Conservation (phyloP, 106 monocot genomes). For the Dioscorea dumetorum region DNA sequence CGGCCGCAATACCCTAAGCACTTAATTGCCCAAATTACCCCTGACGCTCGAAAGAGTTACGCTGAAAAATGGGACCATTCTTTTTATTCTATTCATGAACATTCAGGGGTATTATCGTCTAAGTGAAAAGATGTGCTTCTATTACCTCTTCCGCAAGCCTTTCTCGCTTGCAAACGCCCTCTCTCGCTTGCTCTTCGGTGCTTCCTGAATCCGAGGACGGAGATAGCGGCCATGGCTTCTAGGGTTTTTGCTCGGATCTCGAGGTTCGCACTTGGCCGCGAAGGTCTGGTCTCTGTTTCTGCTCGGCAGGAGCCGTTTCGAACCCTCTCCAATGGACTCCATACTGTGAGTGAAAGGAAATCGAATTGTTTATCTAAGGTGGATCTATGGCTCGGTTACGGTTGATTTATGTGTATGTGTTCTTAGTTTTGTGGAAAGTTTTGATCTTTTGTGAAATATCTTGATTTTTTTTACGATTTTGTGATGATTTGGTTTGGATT, state of each 20-base stretch:
- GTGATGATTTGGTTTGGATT: background rate
- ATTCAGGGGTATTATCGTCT: too few relatives aligned
- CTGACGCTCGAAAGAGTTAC: too few relatives aligned
- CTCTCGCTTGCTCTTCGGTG: background rate
- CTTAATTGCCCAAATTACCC: too few relatives aligned
- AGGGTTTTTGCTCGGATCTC: conserved; percentile 1
- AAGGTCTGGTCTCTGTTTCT: background rate
- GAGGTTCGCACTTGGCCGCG: background rate
- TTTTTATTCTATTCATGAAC: too few relatives aligned
- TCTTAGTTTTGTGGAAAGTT: background rate
- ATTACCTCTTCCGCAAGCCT: background rate
- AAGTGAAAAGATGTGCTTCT: too few relatives aligned
- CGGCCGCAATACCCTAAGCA: too few relatives aligned
- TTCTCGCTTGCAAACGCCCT: background rate
- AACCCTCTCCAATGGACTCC: background rate
- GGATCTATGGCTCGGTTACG: background rate
- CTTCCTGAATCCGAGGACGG: background rate
- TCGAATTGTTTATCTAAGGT: background rate
- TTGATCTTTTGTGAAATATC: background rate
- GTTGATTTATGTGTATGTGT: background rate
- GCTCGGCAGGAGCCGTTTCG: background rate
- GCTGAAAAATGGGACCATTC: too few relatives aligned
- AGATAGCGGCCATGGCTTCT: background rate
- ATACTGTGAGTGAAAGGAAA: background rate
- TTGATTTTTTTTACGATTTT: background rate